phyloP scores from a whole-genome alignment of 768 basidiomycete species.

The Gloeopeniophorella convolvens region DNA sequence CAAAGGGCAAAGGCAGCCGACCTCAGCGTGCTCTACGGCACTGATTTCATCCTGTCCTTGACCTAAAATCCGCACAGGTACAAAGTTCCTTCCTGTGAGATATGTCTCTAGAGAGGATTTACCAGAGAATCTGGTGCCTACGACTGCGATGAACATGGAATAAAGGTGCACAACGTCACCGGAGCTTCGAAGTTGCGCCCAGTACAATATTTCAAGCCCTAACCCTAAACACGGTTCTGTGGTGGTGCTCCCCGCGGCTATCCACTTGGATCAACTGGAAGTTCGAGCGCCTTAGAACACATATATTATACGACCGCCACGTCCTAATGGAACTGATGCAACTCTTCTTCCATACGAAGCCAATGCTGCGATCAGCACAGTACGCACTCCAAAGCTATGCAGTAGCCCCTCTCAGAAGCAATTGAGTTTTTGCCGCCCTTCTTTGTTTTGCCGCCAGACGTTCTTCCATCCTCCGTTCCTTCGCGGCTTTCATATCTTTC shows the following conservation, averaged over 20 bases:
- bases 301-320: too few relatives aligned
- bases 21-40: neutral
- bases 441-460: conserved; percentile 42
- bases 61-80: conserved; percentile 5
- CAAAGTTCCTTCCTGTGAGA: conserved; percentile 20
- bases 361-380: too few relatives aligned
- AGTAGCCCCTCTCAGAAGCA: neutral
- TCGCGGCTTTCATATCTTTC: conserved; percentile 69
- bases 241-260: too few relatives aligned
- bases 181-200: neutral
- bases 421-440: conserved; percentile 8
- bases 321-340: too few relatives aligned
- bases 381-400: neutral
- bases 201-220: conserved; percentile 4
- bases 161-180: neutral
- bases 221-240: neutral
- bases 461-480: conserved; percentile 46
- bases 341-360: too few relatives aligned
- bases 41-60: neutral
- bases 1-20: neutral
- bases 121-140: conserved; percentile 58
- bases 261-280: too few relatives aligned
- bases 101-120: conserved; percentile 18
- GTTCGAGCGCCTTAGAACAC: too few relatives aligned
- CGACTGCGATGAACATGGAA: conserved; percentile 60